Base-by-base conservation (phyloP, 495 filamentous ascomycete species). In the Bryoglossum gracile region DNA sequence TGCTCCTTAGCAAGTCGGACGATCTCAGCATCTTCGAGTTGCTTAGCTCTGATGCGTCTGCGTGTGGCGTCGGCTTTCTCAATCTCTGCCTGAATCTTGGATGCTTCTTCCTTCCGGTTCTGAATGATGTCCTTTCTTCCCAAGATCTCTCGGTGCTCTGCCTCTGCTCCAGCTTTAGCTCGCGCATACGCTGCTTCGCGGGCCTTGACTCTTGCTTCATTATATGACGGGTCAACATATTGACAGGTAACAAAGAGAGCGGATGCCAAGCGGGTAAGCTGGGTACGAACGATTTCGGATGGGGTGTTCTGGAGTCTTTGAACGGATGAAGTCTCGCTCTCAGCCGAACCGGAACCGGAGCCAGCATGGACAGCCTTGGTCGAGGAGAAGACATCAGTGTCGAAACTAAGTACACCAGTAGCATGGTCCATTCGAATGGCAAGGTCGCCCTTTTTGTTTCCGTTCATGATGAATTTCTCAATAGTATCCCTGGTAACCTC, bases 381-480 rank as follows among this genome's bases (percentile, higher is more conserved):
- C 24, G 92, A 95, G 28, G 92, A 94, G 74, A 98, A 97, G 50
- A 97, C 87, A 65, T 98, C 92, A 44, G 89, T 90, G 62, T 98
- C 92, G 58, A 98, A 98, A 59, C 89, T 96, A 41, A 98, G 80
- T 39, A 95, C 82, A 43, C 94, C 89, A 21, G 89, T 86, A 51
- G 87, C 87, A 65, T 98, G 92, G 60, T 97, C 86, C 60, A 98
- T 86, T 48, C 92, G 90, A 61, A 98, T 95, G 35, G 92, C 84
- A 40, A 98, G 77, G 58, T 98, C 94, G 24, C 92, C 92, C 76
- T 98, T 98, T 80, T 98, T 98, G 77, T 92, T 96, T 51, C 92
- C 92, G 68, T 98, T 98, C 92, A 98, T 98, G 76, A 98, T 96
- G 77, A 98, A 98, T 72, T 98, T 98, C 72, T 98, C 92, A 50